phyloP scores from a whole-genome alignment of 805 yeast genomes.

The Torulaspora delbrueckii region DNA sequence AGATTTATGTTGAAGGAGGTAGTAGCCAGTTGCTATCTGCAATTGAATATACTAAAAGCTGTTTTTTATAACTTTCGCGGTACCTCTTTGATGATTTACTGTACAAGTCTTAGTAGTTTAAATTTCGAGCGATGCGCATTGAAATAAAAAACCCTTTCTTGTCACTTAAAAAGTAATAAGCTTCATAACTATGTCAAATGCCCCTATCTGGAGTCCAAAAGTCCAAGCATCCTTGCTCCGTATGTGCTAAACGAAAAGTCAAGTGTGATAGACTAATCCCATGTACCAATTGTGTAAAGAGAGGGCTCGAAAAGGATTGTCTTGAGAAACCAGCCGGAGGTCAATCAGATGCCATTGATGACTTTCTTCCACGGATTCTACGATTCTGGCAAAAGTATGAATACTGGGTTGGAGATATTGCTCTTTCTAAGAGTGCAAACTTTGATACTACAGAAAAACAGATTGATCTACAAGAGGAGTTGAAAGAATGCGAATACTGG shows the following conservation, averaged over 20 bases:
- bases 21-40: too few relatives aligned
- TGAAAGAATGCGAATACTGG: constrained; percentile 17
- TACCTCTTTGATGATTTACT: neutral
- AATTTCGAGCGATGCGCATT: neutral
- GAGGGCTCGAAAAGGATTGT: constrained; percentile 28
- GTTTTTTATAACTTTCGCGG: too few relatives aligned
- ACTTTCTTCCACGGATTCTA: constrained; percentile 7
- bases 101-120: neutral
- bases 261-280: constrained; percentile 35
- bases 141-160: neutral
- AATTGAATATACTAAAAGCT: too few relatives aligned
- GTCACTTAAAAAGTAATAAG: neutral
- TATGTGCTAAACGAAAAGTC: constrained; percentile 30
- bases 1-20: too few relatives aligned
- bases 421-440: constrained; percentile 20
- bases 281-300: constrained; percentile 31
- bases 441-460: constrained; percentile 5
- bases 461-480: constrained; percentile 4
- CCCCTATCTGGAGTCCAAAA: constrained; percentile 11
- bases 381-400: constrained; percentile 30
- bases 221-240: constrained; percentile 24
- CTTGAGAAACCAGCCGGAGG: neutral
- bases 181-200: constrained; percentile 3
- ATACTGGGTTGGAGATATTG: constrained; percentile 26
- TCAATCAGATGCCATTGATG: neutral